A percentile compares a stretch with the other conserved stretches of the same genome.
Evolutionary conservation across 768 basidiomycete genomes (phyloP).

Genomic region (Asterophora parasitica): DNA sequence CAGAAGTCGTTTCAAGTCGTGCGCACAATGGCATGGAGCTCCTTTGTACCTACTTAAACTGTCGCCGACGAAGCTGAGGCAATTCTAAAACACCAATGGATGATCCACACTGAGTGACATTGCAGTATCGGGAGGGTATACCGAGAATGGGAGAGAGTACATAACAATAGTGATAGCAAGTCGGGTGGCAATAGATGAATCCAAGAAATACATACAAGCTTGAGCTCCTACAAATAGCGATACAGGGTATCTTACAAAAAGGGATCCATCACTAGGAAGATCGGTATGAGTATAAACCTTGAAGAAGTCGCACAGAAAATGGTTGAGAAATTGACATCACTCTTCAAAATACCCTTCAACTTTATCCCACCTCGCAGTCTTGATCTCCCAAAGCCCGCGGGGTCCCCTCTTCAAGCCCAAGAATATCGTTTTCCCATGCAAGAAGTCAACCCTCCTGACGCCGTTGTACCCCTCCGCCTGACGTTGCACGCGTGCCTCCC

Average conservation of each 20-base stretch:
- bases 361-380: constrained; percentile 29
- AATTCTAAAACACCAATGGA: too few relatives aligned
- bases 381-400: constrained; percentile 65
- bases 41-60: too few relatives aligned
- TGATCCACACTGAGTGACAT: too few relatives aligned
- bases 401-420: constrained; percentile 49
- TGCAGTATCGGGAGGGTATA: too few relatives aligned
- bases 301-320: neutral
- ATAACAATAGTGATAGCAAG: neutral
- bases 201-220: constrained; percentile 32
- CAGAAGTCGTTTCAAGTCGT: too few relatives aligned
- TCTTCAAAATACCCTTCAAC: neutral
- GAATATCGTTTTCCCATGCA: constrained; percentile 49
- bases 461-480: constrained; percentile 34
- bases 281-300: too few relatives aligned
- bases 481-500: constrained; percentile 37
- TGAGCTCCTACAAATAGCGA: constrained; percentile 39
- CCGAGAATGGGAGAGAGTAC: neutral
- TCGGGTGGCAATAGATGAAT: neutral
- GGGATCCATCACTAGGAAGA: neutral
- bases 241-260: constrained; percentile 30
- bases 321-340: too few relatives aligned
- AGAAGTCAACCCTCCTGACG: constrained; percentile 54
- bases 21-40: too few relatives aligned
- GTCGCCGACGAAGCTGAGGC: too few relatives aligned